Evolutionary conservation across 2,329 filamentous ascomycete species (phyloP).

Genomic region (Fusarium sp.): DNA sequence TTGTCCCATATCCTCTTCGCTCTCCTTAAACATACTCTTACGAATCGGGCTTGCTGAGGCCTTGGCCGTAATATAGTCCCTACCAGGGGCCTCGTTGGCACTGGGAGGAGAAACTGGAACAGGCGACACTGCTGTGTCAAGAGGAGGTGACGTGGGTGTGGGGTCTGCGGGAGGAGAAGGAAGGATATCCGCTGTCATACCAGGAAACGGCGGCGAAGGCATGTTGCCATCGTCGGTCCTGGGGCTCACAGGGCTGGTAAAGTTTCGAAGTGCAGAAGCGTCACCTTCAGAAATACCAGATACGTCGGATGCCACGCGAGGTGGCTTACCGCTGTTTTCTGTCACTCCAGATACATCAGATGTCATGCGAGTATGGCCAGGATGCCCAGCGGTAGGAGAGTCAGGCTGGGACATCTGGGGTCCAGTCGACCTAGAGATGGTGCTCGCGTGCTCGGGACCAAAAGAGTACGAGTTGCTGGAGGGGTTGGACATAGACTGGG

Average conservation of each 20-base stretch:
- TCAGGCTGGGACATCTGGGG: conserved; percentile 15
- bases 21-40: conserved; percentile 57
- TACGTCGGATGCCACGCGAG: conserved; percentile 40
- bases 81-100: conserved; percentile 39
- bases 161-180: conserved; percentile 28
- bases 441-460: conserved; percentile 42
- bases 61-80: conserved; percentile 47
- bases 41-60: conserved; percentile 45
- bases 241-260: conserved; percentile 35
- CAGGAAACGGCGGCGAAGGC: conserved; percentile 11
- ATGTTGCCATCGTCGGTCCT: conserved; percentile 22
- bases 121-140: conserved; percentile 8
- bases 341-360: conserved; percentile 40
- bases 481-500: conserved; percentile 35
- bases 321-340: conserved; percentile 9
- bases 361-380: conserved; percentile 26
- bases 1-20: conserved; percentile 54
- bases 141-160: conserved; percentile 18
- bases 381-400: conserved; percentile 24
- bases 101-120: conserved; percentile 45
- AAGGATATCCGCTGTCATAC: conserved; percentile 13
- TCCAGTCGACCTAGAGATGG: conserved; percentile 46
- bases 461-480: conserved; percentile 44
- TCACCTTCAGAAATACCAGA: conserved; percentile 41
- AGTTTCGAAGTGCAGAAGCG: conserved; percentile 32